A percentile compares a stretch with the other conserved stretches of the same genome.
Evolutionary conservation across 805 yeast species (phyloP).

Genomic region (Saturnispora zaruensis): DNA sequence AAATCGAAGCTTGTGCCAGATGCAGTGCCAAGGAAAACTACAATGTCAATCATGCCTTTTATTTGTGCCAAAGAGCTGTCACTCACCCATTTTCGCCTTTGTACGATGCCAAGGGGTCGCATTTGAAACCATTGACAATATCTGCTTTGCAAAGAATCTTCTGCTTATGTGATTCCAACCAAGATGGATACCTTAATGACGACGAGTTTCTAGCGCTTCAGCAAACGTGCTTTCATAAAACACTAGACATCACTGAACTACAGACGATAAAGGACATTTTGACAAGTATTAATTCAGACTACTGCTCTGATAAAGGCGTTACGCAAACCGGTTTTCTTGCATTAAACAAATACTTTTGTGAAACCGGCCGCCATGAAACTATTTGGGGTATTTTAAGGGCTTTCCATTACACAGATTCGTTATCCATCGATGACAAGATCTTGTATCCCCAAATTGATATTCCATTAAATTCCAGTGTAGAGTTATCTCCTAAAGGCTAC

Average conservation of each 20-base stretch:
- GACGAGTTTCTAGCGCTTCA: constrained; percentile 66
- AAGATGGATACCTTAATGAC: constrained; percentile 72
- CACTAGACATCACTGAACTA: constrained; percentile 39
- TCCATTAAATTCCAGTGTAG: constrained; percentile 70
- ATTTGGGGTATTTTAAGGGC: constrained; percentile 90
- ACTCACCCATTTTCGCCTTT: constrained; percentile 90
- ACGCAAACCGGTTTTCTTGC: constrained; percentile 67
- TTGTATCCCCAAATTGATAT: constrained; percentile 76
- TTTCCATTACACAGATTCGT: constrained; percentile 85
- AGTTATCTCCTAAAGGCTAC: constrained; percentile 86
- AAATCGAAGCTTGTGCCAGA: constrained; percentile 84
- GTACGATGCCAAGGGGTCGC: constrained; percentile 85
- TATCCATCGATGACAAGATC: constrained; percentile 72
- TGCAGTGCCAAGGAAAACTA: constrained; percentile 78
- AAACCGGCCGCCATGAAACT: constrained; percentile 91
- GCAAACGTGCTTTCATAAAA: constrained; percentile 60
- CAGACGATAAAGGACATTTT: constrained; percentile 34
- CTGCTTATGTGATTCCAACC: constrained; percentile 80
- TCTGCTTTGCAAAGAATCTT: constrained; percentile 76
- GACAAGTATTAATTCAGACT: constrained; percentile 22
- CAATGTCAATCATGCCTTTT: constrained; percentile 87
- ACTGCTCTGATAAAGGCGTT: constrained; percentile 42
- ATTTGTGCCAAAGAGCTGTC: constrained; percentile 87
- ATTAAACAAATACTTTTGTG: constrained; percentile 76
- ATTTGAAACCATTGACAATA: constrained; percentile 66